Evolutionary conservation across 805 yeast species (phyloP).

Genomic region (Candida methanosorbosa): DNA sequence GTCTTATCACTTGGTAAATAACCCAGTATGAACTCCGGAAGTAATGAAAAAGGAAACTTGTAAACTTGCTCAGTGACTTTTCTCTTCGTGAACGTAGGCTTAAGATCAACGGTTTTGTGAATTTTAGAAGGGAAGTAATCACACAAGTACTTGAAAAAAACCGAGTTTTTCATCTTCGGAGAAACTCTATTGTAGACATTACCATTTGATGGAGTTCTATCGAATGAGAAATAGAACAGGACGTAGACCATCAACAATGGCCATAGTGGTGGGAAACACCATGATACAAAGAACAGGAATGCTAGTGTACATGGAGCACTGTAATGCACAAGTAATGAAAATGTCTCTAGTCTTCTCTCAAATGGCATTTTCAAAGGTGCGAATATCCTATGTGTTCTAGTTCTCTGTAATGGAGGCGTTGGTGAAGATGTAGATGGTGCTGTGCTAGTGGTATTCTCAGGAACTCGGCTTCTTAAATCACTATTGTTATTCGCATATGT

Average conservation of each 20-base stretch:
- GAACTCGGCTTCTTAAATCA: too few species aligned
- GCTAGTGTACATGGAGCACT: slow-evolving; percentile 55
- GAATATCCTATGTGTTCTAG: slow-evolving; percentile 15
- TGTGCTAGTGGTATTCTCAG: too few species aligned
- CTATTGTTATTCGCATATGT: too few species aligned
- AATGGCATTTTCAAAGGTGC: slow-evolving; percentile 54
- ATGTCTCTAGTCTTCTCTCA: slow-evolving; percentile 52
- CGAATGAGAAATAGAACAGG: slow-evolving; percentile 45
- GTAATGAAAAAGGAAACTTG: slow-evolving; percentile 1
- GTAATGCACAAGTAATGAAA: slow-evolving; percentile 66
- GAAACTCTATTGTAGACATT: slow-evolving; percentile 52
- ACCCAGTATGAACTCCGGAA: too few species aligned
- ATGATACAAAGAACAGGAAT: slow-evolving; percentile 43
- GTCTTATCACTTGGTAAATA: neutral
- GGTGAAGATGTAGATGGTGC: too few species aligned
- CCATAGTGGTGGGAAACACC: slow-evolving; percentile 51
- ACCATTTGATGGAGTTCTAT: slow-evolving; percentile 72
- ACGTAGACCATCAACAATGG: slow-evolving; percentile 55
- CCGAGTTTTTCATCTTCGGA: slow-evolving; percentile 43
- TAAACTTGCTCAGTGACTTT: slow-evolving; percentile 3
- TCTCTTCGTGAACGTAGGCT: slow-evolving; percentile 53
- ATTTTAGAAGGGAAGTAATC: slow-evolving; percentile 73
- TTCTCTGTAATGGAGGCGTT: neutral
- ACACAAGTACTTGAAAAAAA: slow-evolving; percentile 64
- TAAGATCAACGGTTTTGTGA: slow-evolving; percentile 58